These are phyloP conservation scores for Claviceps sp. DNA, from an alignment of 2,329 filamentous ascomycete species.

Conservation along the genomic window DNA sequence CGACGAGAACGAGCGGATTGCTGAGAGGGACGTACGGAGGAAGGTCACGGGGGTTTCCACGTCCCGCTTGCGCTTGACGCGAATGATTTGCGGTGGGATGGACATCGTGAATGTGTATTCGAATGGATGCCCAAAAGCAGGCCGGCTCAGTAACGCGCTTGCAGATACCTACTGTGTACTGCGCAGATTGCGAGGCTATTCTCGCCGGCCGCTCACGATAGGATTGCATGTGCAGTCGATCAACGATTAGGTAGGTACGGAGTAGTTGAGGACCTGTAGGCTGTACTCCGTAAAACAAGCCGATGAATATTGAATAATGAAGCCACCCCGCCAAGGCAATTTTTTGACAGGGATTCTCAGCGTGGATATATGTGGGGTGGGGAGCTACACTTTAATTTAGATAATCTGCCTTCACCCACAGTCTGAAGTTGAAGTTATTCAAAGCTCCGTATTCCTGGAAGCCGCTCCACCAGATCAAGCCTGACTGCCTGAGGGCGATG, in stretches of 20 bases:
- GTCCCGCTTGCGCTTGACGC: conserved; percentile 47
- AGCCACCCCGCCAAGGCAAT: background rate
- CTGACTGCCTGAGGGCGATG: too few relatives aligned
- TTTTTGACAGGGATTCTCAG: background rate
- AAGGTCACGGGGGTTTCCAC: conserved; percentile 41
- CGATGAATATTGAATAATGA: too few relatives aligned
- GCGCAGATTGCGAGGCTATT: background rate
- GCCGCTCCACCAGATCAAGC: too few relatives aligned
- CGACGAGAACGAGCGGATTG: conserved; percentile 2
- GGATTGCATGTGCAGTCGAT: too few relatives aligned
- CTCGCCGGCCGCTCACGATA: background rate
- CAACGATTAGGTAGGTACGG: too few relatives aligned
- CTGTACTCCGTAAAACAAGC: too few relatives aligned
- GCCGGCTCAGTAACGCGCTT: background rate
- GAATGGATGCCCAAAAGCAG: background rate
- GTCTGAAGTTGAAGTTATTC: too few relatives aligned
- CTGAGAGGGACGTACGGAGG: conserved; percentile 30
- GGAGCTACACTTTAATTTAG: too few relatives aligned
- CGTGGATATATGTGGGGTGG: background rate
- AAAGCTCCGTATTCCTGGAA: too few relatives aligned
- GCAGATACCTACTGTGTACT: too few relatives aligned
- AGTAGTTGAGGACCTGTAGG: too few relatives aligned
- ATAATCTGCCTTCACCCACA: background rate
- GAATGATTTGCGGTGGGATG: conserved; percentile 43
- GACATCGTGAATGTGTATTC: conserved; percentile 29